A percentile compares a stretch with the other conserved stretches of the same genome.
phyloP scores from a whole-genome alignment of 2,329 filamentous ascomycete genomes.

The Sclerotinia glacialis region DNA sequence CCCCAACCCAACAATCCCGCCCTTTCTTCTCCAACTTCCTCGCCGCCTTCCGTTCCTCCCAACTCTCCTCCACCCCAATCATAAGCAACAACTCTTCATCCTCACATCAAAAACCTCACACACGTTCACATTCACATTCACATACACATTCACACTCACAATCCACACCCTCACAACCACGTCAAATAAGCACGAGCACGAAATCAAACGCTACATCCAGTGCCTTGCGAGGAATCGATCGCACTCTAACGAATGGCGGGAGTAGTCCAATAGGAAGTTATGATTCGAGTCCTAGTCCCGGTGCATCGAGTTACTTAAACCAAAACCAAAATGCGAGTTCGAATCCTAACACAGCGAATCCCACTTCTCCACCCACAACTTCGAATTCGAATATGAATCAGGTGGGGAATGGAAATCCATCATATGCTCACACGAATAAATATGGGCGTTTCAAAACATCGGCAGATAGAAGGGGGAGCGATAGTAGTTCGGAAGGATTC shows the following conservation, averaged over 20 bases:
- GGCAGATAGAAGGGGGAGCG: conserved; percentile 55
- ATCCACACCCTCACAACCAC: conserved; percentile 20
- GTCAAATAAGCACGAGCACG: conserved; percentile 8
- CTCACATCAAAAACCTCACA: conserved; percentile 25
- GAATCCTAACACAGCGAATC: not conserved
- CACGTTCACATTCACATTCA: conserved; percentile 33
- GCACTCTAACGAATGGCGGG: not conserved
- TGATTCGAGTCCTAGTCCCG: conserved; percentile 10
- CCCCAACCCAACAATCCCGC: conserved; percentile 35
- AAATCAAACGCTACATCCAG: conserved; percentile 31
- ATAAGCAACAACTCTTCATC: conserved; percentile 28
- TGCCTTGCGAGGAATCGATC: conserved; percentile 25
- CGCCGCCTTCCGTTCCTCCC: conserved; percentile 38
- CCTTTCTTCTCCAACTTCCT: conserved; percentile 40
- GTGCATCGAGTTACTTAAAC: not conserved
- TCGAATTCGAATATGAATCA: not conserved
- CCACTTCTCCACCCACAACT: not conserved
- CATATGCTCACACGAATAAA: not conserved
- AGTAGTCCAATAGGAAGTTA: conserved; percentile 24
- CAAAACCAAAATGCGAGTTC: not conserved
- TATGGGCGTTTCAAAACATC: conserved; percentile 2
- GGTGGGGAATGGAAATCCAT: not conserved
- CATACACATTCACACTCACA: conserved; percentile 33
- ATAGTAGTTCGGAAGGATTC: conserved; percentile 74
- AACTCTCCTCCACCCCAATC: conserved; percentile 26